Percentiles rank a stretch among this genome's conserved stretches.
phyloP scores from a whole-genome alignment of 306 rosid genomes.

The Trifolium fragiferum region DNA sequence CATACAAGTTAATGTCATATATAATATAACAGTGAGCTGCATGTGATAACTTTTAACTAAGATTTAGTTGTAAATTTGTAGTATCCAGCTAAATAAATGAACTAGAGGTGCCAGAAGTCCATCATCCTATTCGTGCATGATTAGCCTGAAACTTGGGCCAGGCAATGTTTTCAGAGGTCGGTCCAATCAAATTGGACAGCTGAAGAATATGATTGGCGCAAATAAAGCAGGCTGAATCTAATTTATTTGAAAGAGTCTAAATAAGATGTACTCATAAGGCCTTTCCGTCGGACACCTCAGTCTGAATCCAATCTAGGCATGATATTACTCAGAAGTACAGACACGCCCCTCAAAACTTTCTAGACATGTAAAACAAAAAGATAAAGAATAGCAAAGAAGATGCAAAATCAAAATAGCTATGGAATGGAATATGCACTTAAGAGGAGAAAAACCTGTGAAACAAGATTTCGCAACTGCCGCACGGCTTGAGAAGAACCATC shows the following conservation, averaged over 20 bases:
- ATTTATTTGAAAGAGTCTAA: neutral
- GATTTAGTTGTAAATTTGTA: neutral
- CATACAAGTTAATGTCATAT: neutral
- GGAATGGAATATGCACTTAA: conserved; percentile 37
- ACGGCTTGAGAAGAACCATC: conserved; percentile 99
- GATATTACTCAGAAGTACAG: conserved; percentile 7
- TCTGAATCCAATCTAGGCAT: conserved; percentile 30
- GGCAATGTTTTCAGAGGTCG: conserved; percentile 12
- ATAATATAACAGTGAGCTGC: neutral
- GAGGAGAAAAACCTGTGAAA: conserved; percentile 80
- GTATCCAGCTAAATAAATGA: conserved; percentile 10
- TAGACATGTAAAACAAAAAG: neutral
- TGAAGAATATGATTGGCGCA: neutral
- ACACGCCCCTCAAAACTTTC: conserved; percentile 9
- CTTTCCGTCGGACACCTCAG: conserved; percentile 17
- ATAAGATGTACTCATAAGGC: conserved; percentile 15
- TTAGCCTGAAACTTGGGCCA: conserved; percentile 8
- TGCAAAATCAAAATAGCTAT: conserved; percentile 36
- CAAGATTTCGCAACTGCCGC: conserved; percentile 93
- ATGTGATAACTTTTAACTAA: neutral
- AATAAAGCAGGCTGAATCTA: neutral
- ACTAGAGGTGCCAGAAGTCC: neutral
- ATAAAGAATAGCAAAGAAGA: conserved; percentile 27
- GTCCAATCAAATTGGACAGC: neutral
- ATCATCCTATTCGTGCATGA: neutral